phyloP scores from a whole-genome alignment of 768 basidiomycete genomes.

The Porphyrellus cyaneotinctus region DNA sequence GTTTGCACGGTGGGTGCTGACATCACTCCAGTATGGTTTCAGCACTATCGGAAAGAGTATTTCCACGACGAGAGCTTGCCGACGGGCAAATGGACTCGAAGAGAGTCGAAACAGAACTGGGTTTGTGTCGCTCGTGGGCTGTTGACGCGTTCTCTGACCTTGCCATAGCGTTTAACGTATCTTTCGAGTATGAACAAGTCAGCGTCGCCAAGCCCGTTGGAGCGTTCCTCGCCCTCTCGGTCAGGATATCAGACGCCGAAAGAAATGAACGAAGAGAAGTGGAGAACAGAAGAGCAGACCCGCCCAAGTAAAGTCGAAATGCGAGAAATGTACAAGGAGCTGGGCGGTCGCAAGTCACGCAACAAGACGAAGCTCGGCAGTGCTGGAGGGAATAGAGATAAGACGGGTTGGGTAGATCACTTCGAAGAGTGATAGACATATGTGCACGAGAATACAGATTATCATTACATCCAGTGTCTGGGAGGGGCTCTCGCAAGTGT shows the following conservation, averaged over 20 bases:
- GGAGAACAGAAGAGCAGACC: conserved; percentile 51
- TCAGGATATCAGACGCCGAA: conserved; percentile 75
- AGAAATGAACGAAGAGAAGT: conserved; percentile 75
- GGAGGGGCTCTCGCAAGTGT: too few relatives aligned
- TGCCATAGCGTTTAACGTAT: conserved; percentile 49
- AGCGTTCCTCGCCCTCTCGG: conserved; percentile 45
- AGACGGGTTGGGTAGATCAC: conserved; percentile 66
- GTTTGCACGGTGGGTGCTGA: background rate
- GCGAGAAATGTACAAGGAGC: conserved; percentile 81
- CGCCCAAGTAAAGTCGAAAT: conserved; percentile 76
- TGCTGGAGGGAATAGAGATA: conserved; percentile 60
- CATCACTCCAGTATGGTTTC: conserved; percentile 77
- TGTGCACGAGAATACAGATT: too few relatives aligned
- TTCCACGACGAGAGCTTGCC: conserved; percentile 78
- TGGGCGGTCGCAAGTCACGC: conserved; percentile 74
- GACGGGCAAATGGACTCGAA: conserved; percentile 85
- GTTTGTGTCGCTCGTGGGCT: conserved; percentile 32
- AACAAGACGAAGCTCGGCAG: conserved; percentile 73
- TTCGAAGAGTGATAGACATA: conserved; percentile 22
- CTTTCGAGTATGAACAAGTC: conserved; percentile 39
- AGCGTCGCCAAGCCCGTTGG: conserved; percentile 41
- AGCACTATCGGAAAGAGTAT: conserved; percentile 82
- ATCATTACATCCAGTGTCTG: too few relatives aligned
- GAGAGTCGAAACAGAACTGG: conserved; percentile 95
- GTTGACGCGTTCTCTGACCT: conserved; percentile 1